A percentile compares a stretch with the other conserved stretches of the same genome.
Evolutionary conservation across 305 asterid species (phyloP).

Genomic region (Fraxinus xanthoxyloides): DNA sequence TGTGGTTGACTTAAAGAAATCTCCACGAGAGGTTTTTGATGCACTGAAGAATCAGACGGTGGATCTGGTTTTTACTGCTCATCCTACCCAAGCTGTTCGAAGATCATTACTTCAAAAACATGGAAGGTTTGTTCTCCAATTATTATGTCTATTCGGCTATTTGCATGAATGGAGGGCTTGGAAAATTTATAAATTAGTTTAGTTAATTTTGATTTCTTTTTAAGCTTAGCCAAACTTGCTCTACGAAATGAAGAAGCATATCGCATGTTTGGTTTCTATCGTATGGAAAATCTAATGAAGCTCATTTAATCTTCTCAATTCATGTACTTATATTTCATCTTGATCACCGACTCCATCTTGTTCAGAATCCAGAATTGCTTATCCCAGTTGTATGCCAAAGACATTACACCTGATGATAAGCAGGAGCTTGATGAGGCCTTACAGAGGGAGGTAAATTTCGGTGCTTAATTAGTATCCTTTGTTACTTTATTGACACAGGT

Average conservation of each 20-base stretch:
- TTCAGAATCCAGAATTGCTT: slow-evolving; percentile 85
- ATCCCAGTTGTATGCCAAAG: slow-evolving; percentile 72
- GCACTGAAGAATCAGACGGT: slow-evolving; percentile 95
- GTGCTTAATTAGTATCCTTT: slow-evolving; percentile 2
- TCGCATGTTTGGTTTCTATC: not conserved
- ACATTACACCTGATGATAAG: slow-evolving; percentile 89
- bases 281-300: not conserved
- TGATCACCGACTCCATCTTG: slow-evolving; percentile 5
- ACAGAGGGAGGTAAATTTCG: slow-evolving; percentile 74
- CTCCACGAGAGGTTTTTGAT: slow-evolving; percentile 88
- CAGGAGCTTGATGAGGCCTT: slow-evolving; percentile 93
- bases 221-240: slow-evolving; percentile 10
- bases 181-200: not conserved
- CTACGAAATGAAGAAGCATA: not conserved
- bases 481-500: not conserved
- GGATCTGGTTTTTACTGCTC: slow-evolving; percentile 95
- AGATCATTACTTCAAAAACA: slow-evolving; percentile 97
- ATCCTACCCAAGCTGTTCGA: slow-evolving; percentile 88
- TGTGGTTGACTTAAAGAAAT: slow-evolving; percentile 64
- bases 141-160: not conserved
- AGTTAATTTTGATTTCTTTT: not conserved
- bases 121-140: slow-evolving; percentile 54
- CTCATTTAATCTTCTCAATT: not conserved
- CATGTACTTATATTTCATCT: slow-evolving; percentile 11
- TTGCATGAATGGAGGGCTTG: not conserved